A percentile compares a stretch with the other conserved stretches of the same genome.
Evolutionary conservation across 1,284 basidiomycete species (phyloP).

Genomic region (Fistulina hepatica): DNA sequence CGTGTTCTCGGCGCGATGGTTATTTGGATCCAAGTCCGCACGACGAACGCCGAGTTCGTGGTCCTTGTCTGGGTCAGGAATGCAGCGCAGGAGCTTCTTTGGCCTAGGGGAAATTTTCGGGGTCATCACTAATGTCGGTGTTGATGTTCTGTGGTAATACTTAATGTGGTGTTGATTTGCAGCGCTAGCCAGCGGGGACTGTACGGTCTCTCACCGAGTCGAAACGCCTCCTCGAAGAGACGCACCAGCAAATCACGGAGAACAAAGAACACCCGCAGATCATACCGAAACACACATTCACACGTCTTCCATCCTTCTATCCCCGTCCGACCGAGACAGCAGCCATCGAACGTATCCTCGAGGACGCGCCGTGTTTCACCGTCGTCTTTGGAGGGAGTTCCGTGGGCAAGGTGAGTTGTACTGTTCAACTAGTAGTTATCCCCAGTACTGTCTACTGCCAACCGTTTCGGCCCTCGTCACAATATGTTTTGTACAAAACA

Average conservation of each 20-base stretch:
- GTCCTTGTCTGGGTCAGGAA: too few species aligned
- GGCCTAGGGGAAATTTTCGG: constrained; percentile 68
- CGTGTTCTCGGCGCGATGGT: too few species aligned
- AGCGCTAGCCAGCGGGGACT: constrained; percentile 58
- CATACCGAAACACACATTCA: constrained; percentile 67
- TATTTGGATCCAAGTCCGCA: too few species aligned
- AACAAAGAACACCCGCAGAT: constrained; percentile 53
- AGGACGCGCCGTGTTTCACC: constrained; percentile 67
- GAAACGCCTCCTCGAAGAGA: constrained; percentile 61
- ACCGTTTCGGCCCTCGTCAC: too few species aligned
- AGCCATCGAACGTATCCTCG: constrained; percentile 50
- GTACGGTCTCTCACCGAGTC: constrained; percentile 70
- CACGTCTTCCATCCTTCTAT: constrained; percentile 62
- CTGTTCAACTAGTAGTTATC: neutral
- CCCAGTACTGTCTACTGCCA: neutral
- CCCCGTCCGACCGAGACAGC: constrained; percentile 54
- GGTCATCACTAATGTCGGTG: constrained; percentile 62
- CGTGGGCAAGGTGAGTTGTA: constrained; percentile 62
- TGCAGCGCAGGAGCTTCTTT: constrained; percentile 63
- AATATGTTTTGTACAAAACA: too few species aligned
- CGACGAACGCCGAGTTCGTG: too few species aligned
- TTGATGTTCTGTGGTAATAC: constrained; percentile 10
- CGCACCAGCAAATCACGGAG: constrained; percentile 59
- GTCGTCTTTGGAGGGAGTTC: constrained; percentile 73
- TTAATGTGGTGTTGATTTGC: constrained; percentile 7